phyloP scores from a whole-genome alignment of 768 basidiomycete genomes.

The Kwoniella shandongensis region DNA sequence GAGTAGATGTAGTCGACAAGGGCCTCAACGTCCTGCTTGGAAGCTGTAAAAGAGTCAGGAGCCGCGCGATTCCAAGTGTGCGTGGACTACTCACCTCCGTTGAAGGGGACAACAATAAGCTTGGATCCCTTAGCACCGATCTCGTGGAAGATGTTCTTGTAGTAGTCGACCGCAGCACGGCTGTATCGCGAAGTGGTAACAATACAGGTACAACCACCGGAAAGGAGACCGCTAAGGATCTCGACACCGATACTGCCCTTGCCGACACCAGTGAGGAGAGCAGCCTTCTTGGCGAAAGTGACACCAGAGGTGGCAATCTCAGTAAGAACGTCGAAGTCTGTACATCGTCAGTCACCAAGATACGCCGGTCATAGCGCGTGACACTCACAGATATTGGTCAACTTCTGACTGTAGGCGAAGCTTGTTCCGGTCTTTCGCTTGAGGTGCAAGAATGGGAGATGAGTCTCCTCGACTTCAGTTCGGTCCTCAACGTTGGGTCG shows the following conservation, averaged over 20 bases:
- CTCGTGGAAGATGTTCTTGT: constrained; percentile 95
- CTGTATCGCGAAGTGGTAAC: constrained; percentile 98
- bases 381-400: constrained; percentile 64
- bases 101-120: constrained; percentile 97
- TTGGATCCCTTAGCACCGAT: constrained; percentile 94
- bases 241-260: constrained; percentile 98
- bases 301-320: constrained; percentile 99
- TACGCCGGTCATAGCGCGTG: neutral
- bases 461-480: constrained; percentile 76
- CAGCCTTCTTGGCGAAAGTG: constrained; percentile 99
- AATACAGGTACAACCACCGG: constrained; percentile 93
- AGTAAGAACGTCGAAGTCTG: constrained; percentile 90
- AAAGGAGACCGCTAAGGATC: constrained; percentile 91
- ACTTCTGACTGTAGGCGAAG: constrained; percentile 97
- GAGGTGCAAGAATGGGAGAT: constrained; percentile 88
- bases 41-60: constrained; percentile 58
- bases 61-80: neutral
- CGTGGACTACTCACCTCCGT: constrained; percentile 60
- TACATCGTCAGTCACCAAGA: constrained; percentile 52
- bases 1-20: constrained; percentile 98
- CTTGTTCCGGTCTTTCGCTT: constrained; percentile 92
- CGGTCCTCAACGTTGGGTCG: constrained; percentile 70
- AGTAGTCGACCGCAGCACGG: constrained; percentile 88
- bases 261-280: constrained; percentile 93
- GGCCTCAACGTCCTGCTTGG: constrained; percentile 97